Conservation (phyloP, 495 filamentous ascomycete genomes). For the Neurospora sp. region DNA sequence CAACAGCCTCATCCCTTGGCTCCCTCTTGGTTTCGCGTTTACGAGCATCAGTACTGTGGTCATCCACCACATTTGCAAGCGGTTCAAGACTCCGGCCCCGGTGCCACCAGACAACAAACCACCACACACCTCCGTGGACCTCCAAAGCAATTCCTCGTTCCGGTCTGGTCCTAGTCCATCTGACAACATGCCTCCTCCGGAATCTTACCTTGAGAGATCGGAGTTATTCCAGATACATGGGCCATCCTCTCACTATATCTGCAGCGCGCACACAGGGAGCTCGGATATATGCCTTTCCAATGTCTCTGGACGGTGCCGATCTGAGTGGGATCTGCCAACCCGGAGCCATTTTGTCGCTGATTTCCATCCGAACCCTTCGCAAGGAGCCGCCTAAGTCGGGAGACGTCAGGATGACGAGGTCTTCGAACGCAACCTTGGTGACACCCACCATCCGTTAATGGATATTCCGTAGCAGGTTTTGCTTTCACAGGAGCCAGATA, state of each 20-base stretch:
- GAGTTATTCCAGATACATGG: not conserved
- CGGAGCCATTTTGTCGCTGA: slow-evolving; percentile 3
- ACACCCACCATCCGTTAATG: not conserved
- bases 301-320: slow-evolving; percentile 1
- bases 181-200: not conserved
- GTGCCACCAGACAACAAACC: not conserved
- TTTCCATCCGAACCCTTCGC: not conserved
- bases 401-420: not conserved
- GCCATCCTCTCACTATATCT: slow-evolving; percentile 9
- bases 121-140: not conserved
- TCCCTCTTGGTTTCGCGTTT: slow-evolving; percentile 13
- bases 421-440: not conserved
- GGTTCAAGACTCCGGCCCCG: not conserved
- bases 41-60: slow-evolving; percentile 12
- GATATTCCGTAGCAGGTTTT: not conserved
- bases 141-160: slow-evolving; percentile 4
- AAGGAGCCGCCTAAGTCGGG: not conserved
- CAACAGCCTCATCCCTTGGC: slow-evolving; percentile 16
- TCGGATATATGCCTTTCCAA: slow-evolving; percentile 15
- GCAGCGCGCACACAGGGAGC: not conserved
- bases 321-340: slow-evolving; percentile 13
- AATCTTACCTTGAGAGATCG: not conserved
- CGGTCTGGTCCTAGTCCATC: not conserved
- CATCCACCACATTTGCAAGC: slow-evolving; percentile 2
- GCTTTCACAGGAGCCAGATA: not conserved